phyloP scores from a whole-genome alignment of 176 grass and related monocot genomes.

The Ananas comosus region DNA sequence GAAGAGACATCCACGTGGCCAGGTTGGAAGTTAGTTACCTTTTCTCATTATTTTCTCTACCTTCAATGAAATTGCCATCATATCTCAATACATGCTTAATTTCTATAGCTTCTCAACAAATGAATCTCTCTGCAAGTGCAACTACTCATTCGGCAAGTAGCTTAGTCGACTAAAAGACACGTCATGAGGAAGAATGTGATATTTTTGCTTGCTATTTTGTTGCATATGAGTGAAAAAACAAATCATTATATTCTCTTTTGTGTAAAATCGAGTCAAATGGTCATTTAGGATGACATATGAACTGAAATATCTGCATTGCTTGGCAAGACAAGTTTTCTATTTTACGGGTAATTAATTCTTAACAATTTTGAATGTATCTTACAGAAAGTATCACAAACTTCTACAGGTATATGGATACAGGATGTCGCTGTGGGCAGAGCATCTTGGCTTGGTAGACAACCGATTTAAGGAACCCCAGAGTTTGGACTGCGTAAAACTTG shows the following conservation, averaged over 20 bases:
- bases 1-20: conserved; percentile 54
- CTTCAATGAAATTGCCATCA: conserved; percentile 3
- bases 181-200: neutral
- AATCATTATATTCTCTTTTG: no score
- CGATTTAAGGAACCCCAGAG: conserved; percentile 53
- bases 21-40: conserved; percentile 31
- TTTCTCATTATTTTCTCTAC: neutral
- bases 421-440: conserved; percentile 82
- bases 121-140: neutral
- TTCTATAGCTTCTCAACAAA: neutral
- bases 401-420: conserved; percentile 84
- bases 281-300: no score
- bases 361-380: neutral
- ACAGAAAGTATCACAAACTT: neutral
- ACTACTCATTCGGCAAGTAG: neutral
- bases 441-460: conserved; percentile 52
- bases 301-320: no score
- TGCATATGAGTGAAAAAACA: neutral
- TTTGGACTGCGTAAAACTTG: conserved; percentile 46
- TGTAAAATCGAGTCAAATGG: no score
- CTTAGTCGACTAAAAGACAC: neutral
- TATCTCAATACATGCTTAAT: neutral
- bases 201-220: neutral
- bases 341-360: no score
- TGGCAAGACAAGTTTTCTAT: no score